Evolutionary conservation across 805 yeast species (phyloP).

Genomic region (Brettanomyces bruxellensis): DNA sequence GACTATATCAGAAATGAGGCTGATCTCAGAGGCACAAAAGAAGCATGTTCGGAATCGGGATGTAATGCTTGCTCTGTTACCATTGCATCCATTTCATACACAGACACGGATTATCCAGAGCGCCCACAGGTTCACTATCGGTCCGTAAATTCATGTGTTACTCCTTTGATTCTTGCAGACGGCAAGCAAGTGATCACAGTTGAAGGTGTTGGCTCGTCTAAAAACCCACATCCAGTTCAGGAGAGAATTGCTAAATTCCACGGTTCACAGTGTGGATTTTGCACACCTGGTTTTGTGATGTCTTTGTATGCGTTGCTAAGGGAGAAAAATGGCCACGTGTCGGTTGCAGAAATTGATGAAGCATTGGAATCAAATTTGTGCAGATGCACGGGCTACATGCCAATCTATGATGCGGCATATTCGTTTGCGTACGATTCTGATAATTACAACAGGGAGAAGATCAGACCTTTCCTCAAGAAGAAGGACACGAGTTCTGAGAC

Average conservation of each 20-base stretch:
- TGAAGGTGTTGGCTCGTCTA: conserved; percentile 36
- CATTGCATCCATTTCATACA: conserved; percentile 25
- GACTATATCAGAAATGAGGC: conserved; percentile 32
- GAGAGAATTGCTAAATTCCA: conserved; percentile 39
- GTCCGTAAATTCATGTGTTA: conserved; percentile 39
- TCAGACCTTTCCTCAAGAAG: conserved; percentile 11
- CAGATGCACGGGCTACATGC: conserved; percentile 42
- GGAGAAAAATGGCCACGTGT: conserved; percentile 26
- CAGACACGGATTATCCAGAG: conserved; percentile 5
- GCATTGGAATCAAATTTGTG: conserved; percentile 40
- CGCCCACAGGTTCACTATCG: conserved; percentile 22
- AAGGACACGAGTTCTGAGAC: background rate
- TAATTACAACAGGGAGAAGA: conserved; percentile 18
- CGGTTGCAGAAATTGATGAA: conserved; percentile 31
- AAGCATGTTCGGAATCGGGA: conserved; percentile 43
- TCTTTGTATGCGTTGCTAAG: conserved; percentile 34
- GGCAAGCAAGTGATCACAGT: conserved; percentile 39
- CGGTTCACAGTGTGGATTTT: conserved; percentile 43
- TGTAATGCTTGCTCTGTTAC: conserved; percentile 43
- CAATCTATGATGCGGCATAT: conserved; percentile 38
- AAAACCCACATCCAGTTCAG: conserved; percentile 38
- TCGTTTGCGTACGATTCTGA: conserved; percentile 31
- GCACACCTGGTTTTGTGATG: conserved; percentile 45
- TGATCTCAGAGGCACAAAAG: conserved; percentile 35
- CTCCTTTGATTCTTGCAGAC: conserved; percentile 35